A percentile compares a stretch with the other conserved stretches of the same genome.
These are phyloP conservation scores for Trichoderma asperellum DNA, from an alignment of 2,329 filamentous ascomycete genomes.

Conservation along the genomic window DNA sequence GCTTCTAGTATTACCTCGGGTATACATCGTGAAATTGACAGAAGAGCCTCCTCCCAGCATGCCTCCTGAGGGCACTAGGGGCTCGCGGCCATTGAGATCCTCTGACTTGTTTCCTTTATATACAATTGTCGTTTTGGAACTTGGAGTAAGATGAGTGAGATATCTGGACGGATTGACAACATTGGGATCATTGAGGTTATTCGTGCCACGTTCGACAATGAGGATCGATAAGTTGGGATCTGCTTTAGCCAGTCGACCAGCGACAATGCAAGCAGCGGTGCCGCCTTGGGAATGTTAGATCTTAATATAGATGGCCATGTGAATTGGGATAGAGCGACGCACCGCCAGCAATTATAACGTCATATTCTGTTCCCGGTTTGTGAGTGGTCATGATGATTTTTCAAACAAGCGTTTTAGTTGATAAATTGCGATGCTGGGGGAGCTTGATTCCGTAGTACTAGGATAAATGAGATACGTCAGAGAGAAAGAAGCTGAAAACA, in stretches of 20 bases:
- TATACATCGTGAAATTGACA: conserved; percentile 43
- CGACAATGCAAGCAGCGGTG: conserved; percentile 37
- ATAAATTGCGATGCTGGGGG: neutral
- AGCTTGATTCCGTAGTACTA: neutral
- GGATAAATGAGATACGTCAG: neutral
- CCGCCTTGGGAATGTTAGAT: conserved; percentile 31
- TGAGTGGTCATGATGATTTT: conserved; percentile 29
- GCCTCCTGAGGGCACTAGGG: conserved; percentile 35
- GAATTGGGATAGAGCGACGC: neutral
- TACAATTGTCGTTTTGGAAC: conserved; percentile 33
- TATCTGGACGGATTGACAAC: conserved; percentile 36
- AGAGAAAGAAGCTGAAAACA: neutral
- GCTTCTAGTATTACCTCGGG: conserved; percentile 31
- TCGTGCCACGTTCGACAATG: conserved; percentile 37
- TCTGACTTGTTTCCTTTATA: conserved; percentile 35
- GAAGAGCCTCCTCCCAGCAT: conserved; percentile 42
- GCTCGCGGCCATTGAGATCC: conserved; percentile 34
- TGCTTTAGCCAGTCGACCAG: conserved; percentile 36
- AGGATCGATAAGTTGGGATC: conserved; percentile 36
- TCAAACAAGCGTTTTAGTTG: no score
- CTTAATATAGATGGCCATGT: no score
- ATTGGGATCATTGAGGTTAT: conserved; percentile 36
- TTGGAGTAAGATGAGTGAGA: conserved; percentile 32
- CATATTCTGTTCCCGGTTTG: conserved; percentile 30
- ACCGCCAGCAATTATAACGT: conserved; percentile 36